phyloP scores from a whole-genome alignment of 2,329 filamentous ascomycete species.

The Cladosporium sp. region DNA sequence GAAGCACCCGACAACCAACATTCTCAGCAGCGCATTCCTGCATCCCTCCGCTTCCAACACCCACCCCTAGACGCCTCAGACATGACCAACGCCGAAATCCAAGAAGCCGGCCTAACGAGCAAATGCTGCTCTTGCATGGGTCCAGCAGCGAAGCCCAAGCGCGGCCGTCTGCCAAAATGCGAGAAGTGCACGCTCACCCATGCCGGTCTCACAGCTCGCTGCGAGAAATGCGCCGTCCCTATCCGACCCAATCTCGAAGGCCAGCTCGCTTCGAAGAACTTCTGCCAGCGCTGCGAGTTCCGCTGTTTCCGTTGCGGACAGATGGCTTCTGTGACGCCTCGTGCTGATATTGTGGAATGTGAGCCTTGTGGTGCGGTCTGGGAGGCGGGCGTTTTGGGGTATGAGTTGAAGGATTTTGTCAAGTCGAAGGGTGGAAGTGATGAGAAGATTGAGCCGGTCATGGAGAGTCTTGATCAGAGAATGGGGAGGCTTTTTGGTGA shows the following conservation, averaged over 20 bases:
- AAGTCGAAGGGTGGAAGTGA: too few species aligned
- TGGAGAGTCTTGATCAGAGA: constrained; percentile 8
- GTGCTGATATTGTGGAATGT: constrained; percentile 27
- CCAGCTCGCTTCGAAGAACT: not conserved
- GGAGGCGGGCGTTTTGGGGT: constrained; percentile 37
- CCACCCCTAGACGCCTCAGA: constrained; percentile 10
- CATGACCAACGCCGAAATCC: constrained; percentile 15
- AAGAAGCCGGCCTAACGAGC: constrained; percentile 25
- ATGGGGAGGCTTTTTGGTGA: constrained; percentile 8
- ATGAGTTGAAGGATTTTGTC: constrained; percentile 23
- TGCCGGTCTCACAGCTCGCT: constrained; percentile 12
- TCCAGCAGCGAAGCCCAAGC: constrained; percentile 21
- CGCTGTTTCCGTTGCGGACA: constrained; percentile 39
- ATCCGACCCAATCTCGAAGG: constrained; percentile 17
- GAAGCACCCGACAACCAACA: constrained; percentile 37
- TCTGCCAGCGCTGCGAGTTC: constrained; percentile 42
- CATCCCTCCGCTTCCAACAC: constrained; percentile 26
- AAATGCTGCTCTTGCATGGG: constrained; percentile 33
- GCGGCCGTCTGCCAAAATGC: constrained; percentile 4
- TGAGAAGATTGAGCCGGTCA: not conserved
- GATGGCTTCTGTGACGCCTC: constrained; percentile 19
- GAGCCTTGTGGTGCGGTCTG: constrained; percentile 31
- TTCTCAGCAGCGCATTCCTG: constrained; percentile 40
- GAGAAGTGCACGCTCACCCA: constrained; percentile 12
- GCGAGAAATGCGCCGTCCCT: constrained; percentile 16